phyloP scores from a whole-genome alignment of 768 basidiomycete species.

The Suillus brevipes region DNA sequence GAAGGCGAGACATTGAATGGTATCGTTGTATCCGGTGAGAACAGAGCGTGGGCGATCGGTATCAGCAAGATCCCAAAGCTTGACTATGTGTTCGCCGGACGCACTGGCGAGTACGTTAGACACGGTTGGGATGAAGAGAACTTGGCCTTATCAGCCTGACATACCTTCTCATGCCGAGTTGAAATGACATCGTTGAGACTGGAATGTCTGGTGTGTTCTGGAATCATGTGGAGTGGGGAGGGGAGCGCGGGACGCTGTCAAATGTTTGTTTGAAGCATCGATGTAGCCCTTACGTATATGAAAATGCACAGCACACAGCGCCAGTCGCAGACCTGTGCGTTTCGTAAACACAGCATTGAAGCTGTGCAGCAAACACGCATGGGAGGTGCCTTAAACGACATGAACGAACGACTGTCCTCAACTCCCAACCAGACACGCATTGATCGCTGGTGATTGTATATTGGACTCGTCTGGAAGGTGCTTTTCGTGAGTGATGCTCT shows the following conservation, averaged over 20 bases:
- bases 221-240: too few relatives aligned
- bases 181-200: too few relatives aligned
- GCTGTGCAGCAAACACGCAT: neutral
- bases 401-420: neutral
- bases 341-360: neutral
- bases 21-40: constrained; percentile 78
- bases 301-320: too few relatives aligned
- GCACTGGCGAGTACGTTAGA: constrained; percentile 80
- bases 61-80: constrained; percentile 87
- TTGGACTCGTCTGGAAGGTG: neutral
- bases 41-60: constrained; percentile 62
- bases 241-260: too few relatives aligned
- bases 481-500: neutral
- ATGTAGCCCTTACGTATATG: too few relatives aligned
- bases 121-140: constrained; percentile 91
- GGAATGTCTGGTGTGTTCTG: too few relatives aligned
- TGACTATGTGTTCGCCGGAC: constrained; percentile 82
- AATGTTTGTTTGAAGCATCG: too few relatives aligned
- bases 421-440: neutral
- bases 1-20: constrained; percentile 84
- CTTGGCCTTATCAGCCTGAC: too few relatives aligned
- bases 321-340: too few relatives aligned
- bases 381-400: neutral
- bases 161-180: too few relatives aligned
- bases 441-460: neutral